These are phyloP conservation scores for Anaeromyces robustus DNA, from an alignment of 192 early-diverging fungal genomes.

Conservation along the genomic window DNA sequence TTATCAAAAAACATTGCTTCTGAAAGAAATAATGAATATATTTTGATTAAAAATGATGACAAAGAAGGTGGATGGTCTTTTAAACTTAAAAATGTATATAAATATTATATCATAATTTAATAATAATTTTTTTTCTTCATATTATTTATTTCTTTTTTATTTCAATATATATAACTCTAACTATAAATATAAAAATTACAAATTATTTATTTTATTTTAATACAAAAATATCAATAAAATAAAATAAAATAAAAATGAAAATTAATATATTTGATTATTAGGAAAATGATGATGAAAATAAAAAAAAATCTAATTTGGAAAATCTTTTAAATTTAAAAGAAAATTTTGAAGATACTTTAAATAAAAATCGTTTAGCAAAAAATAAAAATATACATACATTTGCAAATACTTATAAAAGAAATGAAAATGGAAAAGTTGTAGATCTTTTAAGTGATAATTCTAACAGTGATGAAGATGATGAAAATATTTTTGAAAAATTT, in stretches of 20 bases:
- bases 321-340: neutral
- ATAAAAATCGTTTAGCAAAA: neutral
- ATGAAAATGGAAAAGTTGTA: neutral
- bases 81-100: neutral
- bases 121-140: too few species aligned
- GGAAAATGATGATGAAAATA: neutral
- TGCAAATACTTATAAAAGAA: neutral
- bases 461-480: neutral
- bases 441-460: neutral
- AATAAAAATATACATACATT: neutral
- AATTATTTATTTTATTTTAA: too few species aligned
- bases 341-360: neutral
- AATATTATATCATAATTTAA: too few species aligned
- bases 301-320: neutral
- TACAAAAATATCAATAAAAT: too few species aligned
- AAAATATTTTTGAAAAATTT: neutral
- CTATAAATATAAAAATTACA: too few species aligned
- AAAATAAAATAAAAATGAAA: too few species aligned
- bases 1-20: constrained; percentile 52
- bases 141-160: too few species aligned
- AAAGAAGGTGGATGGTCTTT: constrained; percentile 50
- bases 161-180: too few species aligned
- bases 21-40: constrained; percentile 65
- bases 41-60: constrained; percentile 73
- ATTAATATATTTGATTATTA: too few species aligned